phyloP scores from a whole-genome alignment of 2,329 filamentous ascomycete species.

The Aspergillus uvarum region DNA sequence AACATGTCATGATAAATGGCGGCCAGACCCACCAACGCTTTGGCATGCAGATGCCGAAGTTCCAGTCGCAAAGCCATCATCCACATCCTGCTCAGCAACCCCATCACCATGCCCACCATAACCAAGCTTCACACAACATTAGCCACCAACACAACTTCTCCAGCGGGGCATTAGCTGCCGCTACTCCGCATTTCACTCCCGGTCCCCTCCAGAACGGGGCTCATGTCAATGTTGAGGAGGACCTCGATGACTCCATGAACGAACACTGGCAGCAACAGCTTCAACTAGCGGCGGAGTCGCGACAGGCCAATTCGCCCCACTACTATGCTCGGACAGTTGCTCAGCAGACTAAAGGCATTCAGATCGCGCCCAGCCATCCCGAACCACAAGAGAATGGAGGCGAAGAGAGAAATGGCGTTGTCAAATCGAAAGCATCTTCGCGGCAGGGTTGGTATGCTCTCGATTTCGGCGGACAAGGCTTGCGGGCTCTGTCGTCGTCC shows the following conservation, averaged over 20 bases:
- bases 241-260: constrained; percentile 58
- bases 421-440: constrained; percentile 55
- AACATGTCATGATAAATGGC: constrained; percentile 53
- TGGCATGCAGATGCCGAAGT: constrained; percentile 51
- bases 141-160: constrained; percentile 54
- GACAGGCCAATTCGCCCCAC: constrained; percentile 67
- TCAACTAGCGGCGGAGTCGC: constrained; percentile 72
- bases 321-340: constrained; percentile 61
- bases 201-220: constrained; percentile 62
- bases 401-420: constrained; percentile 65
- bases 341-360: constrained; percentile 48
- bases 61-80: constrained; percentile 48
- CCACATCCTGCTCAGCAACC: constrained; percentile 46
- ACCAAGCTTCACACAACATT: constrained; percentile 44
- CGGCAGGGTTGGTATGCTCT: constrained; percentile 88
- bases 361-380: constrained; percentile 48
- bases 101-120: constrained; percentile 46
- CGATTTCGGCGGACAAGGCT: constrained; percentile 92
- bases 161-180: constrained; percentile 45
- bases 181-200: constrained; percentile 59
- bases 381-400: constrained; percentile 50
- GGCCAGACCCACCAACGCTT: constrained; percentile 50
- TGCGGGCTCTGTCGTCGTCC: constrained; percentile 74
- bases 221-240: constrained; percentile 55
- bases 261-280: constrained; percentile 88